Base-by-base conservation (phyloP, 2,329 filamentous ascomycete genomes). In the Diaporthe sp. region DNA sequence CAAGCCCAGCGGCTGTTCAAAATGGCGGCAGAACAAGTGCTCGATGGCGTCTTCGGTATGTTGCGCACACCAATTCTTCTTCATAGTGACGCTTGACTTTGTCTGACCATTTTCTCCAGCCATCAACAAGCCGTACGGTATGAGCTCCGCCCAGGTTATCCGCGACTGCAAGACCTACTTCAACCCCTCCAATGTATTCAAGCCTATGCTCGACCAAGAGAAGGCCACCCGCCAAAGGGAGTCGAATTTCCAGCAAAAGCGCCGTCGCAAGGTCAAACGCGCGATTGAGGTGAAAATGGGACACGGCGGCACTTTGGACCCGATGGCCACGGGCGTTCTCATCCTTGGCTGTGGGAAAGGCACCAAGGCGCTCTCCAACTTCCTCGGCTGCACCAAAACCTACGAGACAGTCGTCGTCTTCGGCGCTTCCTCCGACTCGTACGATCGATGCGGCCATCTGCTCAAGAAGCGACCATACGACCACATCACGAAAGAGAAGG, bases 291-390 rank as follows among this genome's bases (percentile, higher is more conserved):
- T 98, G 79, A 99, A 98, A 87, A 94, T 98, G 81, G 97, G 97
- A 46, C 97, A 99, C 85, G 97, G 97, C 76, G 97, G 97, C 58
- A 99, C 97, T 2, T 90, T 99, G 25, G 97, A 99, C 82, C 97
- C 97, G 37, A 89, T 98, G 80, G 97, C 97, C 12, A 98, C 96
- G 1, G 97, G 97, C 61, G 94, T 99, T 34, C 89, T 99, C 68
- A 95, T 98, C 77, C 88, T 97, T 9, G 97, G 96, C 74, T 89
- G 98, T 71, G 97, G 96, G 49, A 92, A 90, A 75, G 97, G 95
- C 53, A 99, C 97, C 73, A 99, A 98, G 84, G 87, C 90, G 19
- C 89, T 99, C 1, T 87, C 90, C 55, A 87, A 91, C 49, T 98
- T 98, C 83, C 88, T 98, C 59, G 89, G 91, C 73, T 98, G 97